Base-by-base conservation (phyloP, 1,284 basidiomycete species). In the Papiliotrema terrestris region DNA sequence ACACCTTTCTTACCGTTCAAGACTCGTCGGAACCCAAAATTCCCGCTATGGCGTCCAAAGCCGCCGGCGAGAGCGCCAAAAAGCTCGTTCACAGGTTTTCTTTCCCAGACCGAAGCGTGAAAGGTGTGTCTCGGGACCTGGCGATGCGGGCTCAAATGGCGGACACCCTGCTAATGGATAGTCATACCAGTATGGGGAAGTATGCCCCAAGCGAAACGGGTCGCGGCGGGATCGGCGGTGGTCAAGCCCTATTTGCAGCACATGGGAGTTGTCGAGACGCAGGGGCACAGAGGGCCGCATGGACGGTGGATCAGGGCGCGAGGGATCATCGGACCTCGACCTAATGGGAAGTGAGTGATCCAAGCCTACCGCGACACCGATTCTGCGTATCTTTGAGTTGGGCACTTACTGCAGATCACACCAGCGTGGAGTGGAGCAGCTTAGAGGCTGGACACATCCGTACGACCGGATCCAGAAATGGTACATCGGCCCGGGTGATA, bases 401-500 rank as follows among this genome's bases (percentile, higher is more conserved):
- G 15, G 39, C 20, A 15, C 39, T 41, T 5, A 41, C 6, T 41
- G 6, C 15, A 41, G 39, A 8, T 41, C 39, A 15, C 17, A 45
- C 19, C 22, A 4, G 15, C 26, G 26, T 17, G 15, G 14, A 19
- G 19, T 17, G 23, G 19, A 45, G 19, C 20, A 25, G 15, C 23
- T 41, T 4, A 6, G 23, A 13, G 48, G 49, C 22, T 51, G 41
- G n/a, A 44, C 25, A 32, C 45, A 53, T 13, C 52, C 52, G 2
- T 17, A 38, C 22, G 23, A 47, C 25, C 32, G 52, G 32, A 23
- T 53, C n/a, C 13, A 35, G 37, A 29, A 53, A 32, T 53, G 52
- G 52, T 29, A 29, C n/a, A 38, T 53, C 13, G 23, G n/a, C 6
- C 37, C 14, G 8, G 45, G 45, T 5, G 52, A 53, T 22, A 23